A percentile compares a stretch with the other conserved stretches of the same genome.
phyloP scores from a whole-genome alignment of 1,284 basidiomycete species.

The Rhodofomes roseus region DNA sequence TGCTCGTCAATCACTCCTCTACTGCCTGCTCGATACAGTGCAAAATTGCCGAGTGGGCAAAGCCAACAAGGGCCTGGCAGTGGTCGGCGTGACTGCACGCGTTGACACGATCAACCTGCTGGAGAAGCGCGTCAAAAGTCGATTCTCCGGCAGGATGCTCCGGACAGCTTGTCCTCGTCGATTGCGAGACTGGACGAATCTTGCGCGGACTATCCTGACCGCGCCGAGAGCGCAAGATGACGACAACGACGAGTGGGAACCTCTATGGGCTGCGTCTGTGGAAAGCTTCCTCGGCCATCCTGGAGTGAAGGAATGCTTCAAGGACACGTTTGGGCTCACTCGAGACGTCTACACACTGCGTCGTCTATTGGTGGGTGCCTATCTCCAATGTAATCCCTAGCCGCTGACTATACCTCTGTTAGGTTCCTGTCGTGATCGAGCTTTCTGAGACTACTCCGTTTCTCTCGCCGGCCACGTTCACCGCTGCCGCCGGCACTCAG shows the following conservation, averaged over 20 bases:
- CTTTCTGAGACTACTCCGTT: constrained; percentile 51
- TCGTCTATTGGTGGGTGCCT: constrained; percentile 59
- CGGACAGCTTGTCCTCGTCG: constrained; percentile 62
- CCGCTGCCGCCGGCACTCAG: constrained; percentile 43
- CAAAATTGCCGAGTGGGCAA: constrained; percentile 60
- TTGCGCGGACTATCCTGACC: constrained; percentile 43
- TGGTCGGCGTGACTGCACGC: constrained; percentile 80
- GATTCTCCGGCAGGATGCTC: constrained; percentile 89
- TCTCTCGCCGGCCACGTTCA: constrained; percentile 40
- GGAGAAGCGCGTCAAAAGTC: constrained; percentile 93
- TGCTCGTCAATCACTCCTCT: constrained; percentile 83
- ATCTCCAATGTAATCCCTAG: not conserved
- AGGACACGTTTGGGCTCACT: constrained; percentile 62
- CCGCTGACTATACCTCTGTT: not conserved
- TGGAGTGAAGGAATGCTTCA: constrained; percentile 40
- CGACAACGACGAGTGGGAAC: constrained; percentile 42
- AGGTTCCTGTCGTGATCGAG: constrained; percentile 49
- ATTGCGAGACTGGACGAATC: constrained; percentile 48
- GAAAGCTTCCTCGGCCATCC: constrained; percentile 51
- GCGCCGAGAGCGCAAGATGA: constrained; percentile 24
- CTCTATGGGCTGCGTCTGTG: constrained; percentile 57
- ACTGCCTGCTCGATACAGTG: constrained; percentile 84
- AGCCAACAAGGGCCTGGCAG: constrained; percentile 66
- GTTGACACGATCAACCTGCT: constrained; percentile 86
- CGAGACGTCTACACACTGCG: constrained; percentile 65